Conservation (phyloP, 257 asterid genomes). For the Solanum megistacrolobum region DNA sequence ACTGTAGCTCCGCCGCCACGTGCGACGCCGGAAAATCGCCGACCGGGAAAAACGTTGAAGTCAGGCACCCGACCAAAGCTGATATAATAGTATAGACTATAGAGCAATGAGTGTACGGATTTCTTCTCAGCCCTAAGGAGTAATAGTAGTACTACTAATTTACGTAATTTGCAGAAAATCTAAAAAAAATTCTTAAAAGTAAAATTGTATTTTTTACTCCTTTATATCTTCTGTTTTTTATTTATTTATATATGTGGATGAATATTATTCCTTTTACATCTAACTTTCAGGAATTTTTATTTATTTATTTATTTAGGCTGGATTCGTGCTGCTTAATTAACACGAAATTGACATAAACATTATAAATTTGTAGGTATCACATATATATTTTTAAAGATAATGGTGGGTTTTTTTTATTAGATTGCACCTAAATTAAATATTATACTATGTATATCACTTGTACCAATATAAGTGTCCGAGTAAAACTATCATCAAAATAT, state of each 20-base stretch:
- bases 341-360: background rate
- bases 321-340: background rate
- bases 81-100: background rate
- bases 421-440: background rate
- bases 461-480: background rate
- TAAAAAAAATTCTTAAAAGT: background rate
- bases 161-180: background rate
- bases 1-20: background rate
- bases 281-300: background rate
- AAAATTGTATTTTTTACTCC: background rate
- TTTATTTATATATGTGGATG: background rate
- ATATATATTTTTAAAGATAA: background rate
- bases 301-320: background rate
- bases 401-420: background rate
- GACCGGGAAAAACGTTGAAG: background rate
- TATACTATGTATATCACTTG: background rate
- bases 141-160: background rate
- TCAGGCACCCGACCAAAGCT: background rate
- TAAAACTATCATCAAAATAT: background rate
- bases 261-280: background rate
- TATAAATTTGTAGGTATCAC: background rate
- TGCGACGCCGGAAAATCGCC: background rate
- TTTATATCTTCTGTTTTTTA: background rate
- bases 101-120: background rate
- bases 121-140: background rate